These are phyloP conservation scores for Inonotus obliquus DNA, from an alignment of 1,284 basidiomycete species.

Conservation along the genomic window DNA sequence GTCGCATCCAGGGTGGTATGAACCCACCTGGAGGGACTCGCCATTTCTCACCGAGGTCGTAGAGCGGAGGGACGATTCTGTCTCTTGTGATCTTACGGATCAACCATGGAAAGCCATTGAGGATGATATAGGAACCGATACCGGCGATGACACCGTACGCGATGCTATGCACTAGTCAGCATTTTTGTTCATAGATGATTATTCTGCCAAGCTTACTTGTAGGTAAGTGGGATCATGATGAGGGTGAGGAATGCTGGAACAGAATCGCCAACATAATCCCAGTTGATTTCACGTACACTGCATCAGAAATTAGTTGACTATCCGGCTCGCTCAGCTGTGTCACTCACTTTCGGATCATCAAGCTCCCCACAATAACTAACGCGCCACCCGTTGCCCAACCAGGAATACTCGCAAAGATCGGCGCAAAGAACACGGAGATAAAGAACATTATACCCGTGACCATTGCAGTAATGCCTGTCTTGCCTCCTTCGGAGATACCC, in stretches of 20 bases:
- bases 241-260: slow-evolving; percentile 81
- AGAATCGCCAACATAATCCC: slow-evolving; percentile 84
- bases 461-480: slow-evolving; percentile 82
- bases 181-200: slow-evolving; percentile 21
- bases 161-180: slow-evolving; percentile 47
- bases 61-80: slow-evolving; percentile 65
- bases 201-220: slow-evolving; percentile 49
- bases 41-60: slow-evolving; percentile 63
- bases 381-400: slow-evolving; percentile 88
- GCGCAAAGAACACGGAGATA: slow-evolving; percentile 84
- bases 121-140: slow-evolving; percentile 62
- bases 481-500: slow-evolving; percentile 81
- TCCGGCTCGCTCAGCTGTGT: neutral
- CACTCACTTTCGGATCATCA: slow-evolving; percentile 82
- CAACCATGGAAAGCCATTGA: slow-evolving; percentile 70
- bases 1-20: slow-evolving; percentile 63
- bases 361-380: slow-evolving; percentile 79
- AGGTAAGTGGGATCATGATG: slow-evolving; percentile 73
- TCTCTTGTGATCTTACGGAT: slow-evolving; percentile 51
- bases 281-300: slow-evolving; percentile 81
- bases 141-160: slow-evolving; percentile 88
- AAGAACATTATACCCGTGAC: slow-evolving; percentile 79
- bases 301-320: neutral
- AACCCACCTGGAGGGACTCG: slow-evolving; percentile 64
- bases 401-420: slow-evolving; percentile 86